Base-by-base conservation (phyloP, 768 basidiomycete genomes). In the Lactarius hengduanensis region DNA sequence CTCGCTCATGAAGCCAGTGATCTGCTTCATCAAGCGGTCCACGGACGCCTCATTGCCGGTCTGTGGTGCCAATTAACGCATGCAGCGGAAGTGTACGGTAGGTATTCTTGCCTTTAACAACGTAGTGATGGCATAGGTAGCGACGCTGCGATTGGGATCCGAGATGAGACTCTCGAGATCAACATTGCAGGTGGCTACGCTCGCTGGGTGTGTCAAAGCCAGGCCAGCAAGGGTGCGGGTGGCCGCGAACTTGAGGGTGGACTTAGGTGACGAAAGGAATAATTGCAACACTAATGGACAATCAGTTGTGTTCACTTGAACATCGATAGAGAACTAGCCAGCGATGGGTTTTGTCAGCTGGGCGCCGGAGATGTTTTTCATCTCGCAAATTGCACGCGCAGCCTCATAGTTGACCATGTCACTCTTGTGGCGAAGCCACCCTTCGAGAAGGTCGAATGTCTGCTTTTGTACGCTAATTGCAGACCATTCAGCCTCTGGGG, bases 331-430 rank as follows among this genome's bases (percentile, higher is more conserved):
- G 56, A 57, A 77, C 87, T 73, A 69, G 94, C 96, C 94, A 62
- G 94, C 86, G 67, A 99, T 94, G 0, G 97, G 84, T 72, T 94
- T 89, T 30, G 88, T 87, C 61, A 98, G 80, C 72, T 98, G 94
- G 5, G 84, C 77, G 9, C 87, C 75, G 32, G 87, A 82, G 34
- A 94, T 90, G 67, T 88, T 86, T 77, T 89, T 91, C 91, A 96
- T 92, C 76, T 98, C 96, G 76, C 96, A 98, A 69, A 99, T 96
- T 8, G 89, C 96, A 54, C 97, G 90, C 4, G 97, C 96, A 26
- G 97, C 97, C 77, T 99, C 97, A 68, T 95, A 92, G 78, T 98
- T 98, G 74, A 99, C 97, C 96, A 98, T 99, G 76, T 99, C 97
- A 71, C 94, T 97, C 82, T 99, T 99, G 79, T 99, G 97, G 65